These are phyloP conservation scores for Cylindrodendrum hubeiense DNA, from an alignment of 2,329 filamentous ascomycete genomes.

Conservation along the genomic window DNA sequence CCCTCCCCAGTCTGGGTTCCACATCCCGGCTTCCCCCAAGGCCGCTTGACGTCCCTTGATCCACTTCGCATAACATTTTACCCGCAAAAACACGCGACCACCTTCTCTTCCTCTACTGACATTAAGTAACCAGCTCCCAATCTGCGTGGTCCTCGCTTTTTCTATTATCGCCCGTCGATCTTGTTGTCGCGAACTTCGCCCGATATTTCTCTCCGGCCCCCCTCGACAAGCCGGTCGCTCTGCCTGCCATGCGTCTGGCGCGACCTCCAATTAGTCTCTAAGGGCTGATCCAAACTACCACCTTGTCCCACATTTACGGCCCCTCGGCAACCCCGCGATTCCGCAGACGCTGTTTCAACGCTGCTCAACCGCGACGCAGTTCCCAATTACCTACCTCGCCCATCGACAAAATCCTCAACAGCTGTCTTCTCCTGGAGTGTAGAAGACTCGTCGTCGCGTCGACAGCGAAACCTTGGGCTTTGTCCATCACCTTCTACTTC, in stretches of 20 bases:
- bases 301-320: constrained; percentile 38
- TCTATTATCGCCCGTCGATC: constrained; percentile 20
- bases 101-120: constrained; percentile 38
- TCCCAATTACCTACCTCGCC: constrained; percentile 26
- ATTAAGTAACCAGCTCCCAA: constrained; percentile 35
- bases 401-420: constrained; percentile 1
- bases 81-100: constrained; percentile 47
- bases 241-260: constrained; percentile 39
- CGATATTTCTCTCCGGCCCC: constrained; percentile 7
- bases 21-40: constrained; percentile 43
- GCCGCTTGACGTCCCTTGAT: constrained; percentile 39
- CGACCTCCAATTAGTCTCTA: constrained; percentile 34
- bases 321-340: constrained; percentile 40
- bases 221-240: constrained; percentile 21
- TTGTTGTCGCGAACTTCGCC: constrained; percentile 22
- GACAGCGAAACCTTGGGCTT: neutral
- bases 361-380: constrained; percentile 30
- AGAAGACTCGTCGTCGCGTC: neutral
- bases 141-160: constrained; percentile 31
- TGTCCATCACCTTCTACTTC: constrained; percentile 6
- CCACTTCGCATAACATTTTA: constrained; percentile 42
- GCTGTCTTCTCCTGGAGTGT: neutral
- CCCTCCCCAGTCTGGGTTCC: constrained; percentile 41
- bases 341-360: constrained; percentile 23
- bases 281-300: constrained; percentile 36